Evolutionary conservation across 495 filamentous ascomycete genomes (phyloP), one percentile per base, ranked within the genome.

Genomic region (Cercophora samala): DNA sequence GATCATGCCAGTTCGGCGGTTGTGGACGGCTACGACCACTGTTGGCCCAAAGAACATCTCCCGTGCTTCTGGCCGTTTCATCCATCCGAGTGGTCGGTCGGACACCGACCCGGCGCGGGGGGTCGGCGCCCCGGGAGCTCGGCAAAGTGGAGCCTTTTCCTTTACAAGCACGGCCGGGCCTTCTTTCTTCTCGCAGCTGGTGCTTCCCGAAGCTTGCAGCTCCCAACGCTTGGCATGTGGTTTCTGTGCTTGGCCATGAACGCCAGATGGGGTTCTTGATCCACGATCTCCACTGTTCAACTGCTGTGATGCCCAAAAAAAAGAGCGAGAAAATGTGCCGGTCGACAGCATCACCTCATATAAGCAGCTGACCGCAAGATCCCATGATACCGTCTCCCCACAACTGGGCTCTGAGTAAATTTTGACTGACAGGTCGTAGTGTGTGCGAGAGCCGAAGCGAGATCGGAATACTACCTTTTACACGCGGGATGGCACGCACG

Each of bases 361-460:
- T 56, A 56, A 56, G 61, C 66, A 68, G 66, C 52, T 68, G 66
- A 68, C 66, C 52, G 32, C 56, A 8, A 58, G 37, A 60, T 54
- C 66, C 66, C 61, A 54, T 62, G 26, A 62, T 62, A 25, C 60
- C 29, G 46, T 37, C 65, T 37, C 46, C 54, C 51, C 29, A 62
- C 60, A 18, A 25, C 32, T 29, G 18, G 23, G 23, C 63, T 58
- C 56, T 22, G 56, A 8, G 32, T 61, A n/a, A 46, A 9, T 46
- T 46, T 46, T 9, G 37, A 8, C 11, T 46, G 37, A 46, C 37
- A 46, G 13, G 15, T 17, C 15, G 37, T 46, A 46, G 37, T 46
- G 37, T 46, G 37, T 46, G 15, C 1, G 37, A 46, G 37, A 46
- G 37, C 26, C 15, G 37, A 46, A 46, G 37, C 37, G 37, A 46